phyloP scores from a whole-genome alignment of 805 yeast species.

The Candida silvicultrix region DNA sequence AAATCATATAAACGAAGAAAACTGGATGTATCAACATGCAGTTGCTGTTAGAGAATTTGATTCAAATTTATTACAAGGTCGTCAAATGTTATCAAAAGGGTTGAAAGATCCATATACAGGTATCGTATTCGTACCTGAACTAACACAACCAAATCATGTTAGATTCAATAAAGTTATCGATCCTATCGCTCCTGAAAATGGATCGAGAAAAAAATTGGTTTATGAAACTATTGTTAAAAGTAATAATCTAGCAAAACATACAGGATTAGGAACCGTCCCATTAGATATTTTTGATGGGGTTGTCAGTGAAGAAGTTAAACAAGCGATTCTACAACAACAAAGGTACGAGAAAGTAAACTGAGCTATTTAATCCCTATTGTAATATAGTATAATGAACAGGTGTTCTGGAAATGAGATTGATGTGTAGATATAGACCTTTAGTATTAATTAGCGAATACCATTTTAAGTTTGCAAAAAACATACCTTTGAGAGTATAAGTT shows the following conservation, averaged over 20 bases:
- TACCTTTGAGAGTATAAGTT: no score
- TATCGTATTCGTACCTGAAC: slow-evolving; percentile 62
- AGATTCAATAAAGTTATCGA: slow-evolving; percentile 16
- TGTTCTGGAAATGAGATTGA: no score
- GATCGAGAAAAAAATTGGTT: slow-evolving; percentile 28
- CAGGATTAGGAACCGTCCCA: slow-evolving; percentile 63
- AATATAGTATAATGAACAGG: neutral
- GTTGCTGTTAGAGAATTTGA: slow-evolving; percentile 72
- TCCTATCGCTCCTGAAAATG: slow-evolving; percentile 23
- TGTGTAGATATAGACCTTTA: no score
- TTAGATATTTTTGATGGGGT: slow-evolving; percentile 49
- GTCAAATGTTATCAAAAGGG: slow-evolving; percentile 51
- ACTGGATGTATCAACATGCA: slow-evolving; percentile 85
- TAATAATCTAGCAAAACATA: slow-evolving; percentile 42
- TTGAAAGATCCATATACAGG: slow-evolving; percentile 81
- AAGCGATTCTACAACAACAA: slow-evolving; percentile 61
- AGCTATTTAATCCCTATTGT: no score
- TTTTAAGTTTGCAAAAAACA: no score
- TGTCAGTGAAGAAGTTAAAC: slow-evolving; percentile 48
- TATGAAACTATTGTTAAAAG: slow-evolving; percentile 42
- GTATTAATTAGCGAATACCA: no score
- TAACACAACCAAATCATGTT: slow-evolving; percentile 60
- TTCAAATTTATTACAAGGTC: slow-evolving; percentile 48
- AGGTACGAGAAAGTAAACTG: slow-evolving; percentile 32
- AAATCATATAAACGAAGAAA: slow-evolving; percentile 45